Evolutionary conservation across 2,329 filamentous ascomycete species (phyloP), one percentile per base, ranked within the genome.

Genomic region (Phaeoacremonium minimum): DNA sequence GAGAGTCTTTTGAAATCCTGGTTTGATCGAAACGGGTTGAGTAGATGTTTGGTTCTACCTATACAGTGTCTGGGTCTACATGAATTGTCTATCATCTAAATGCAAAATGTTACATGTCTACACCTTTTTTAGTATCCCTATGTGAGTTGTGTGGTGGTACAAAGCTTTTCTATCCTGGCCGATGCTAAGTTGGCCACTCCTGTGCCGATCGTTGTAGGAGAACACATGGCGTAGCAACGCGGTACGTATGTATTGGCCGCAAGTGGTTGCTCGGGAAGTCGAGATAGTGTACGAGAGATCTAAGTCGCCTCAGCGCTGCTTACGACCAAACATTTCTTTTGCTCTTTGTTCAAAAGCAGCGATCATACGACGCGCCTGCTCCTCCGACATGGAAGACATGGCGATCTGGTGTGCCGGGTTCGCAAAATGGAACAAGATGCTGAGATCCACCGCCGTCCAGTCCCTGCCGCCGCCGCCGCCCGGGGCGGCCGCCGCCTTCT

Each of bases 311-410:
- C 22, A n/a, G 9, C 22, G 22, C 22, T 26, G 22, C 22, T 26
- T 26, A 9, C n/a, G n/a, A n/a, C 62, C 64, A 48, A 76, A 58
- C 32, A 87, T 56, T 50, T 75, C 67, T 54, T 68, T 69, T 6
- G 93, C 89, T 53, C 86, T 74, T 61, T 78, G 77, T 66, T 96
- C 90, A 67, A 98, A 98, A 1, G 93, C 91, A 58, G 87, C 82
- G 46, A 97, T 85, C 89, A 98, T 95, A 46, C 85, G 72, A 4
- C 80, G 81, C 2, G 88, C 91, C 45, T 96, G 80, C 63, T 87
- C 88, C 19, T 87, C 84, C 46, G 88, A 87, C 16, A 93, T 82
- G 20, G 86, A 83, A 26, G 80, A 75, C 57, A 90, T 93, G 55
- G 96, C 69, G 15, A 85, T 80, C 29, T 81, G 83, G 64, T 96